Conservation (phyloP, 805 yeast species). For the Ogataea nakhonphanomensis region DNA sequence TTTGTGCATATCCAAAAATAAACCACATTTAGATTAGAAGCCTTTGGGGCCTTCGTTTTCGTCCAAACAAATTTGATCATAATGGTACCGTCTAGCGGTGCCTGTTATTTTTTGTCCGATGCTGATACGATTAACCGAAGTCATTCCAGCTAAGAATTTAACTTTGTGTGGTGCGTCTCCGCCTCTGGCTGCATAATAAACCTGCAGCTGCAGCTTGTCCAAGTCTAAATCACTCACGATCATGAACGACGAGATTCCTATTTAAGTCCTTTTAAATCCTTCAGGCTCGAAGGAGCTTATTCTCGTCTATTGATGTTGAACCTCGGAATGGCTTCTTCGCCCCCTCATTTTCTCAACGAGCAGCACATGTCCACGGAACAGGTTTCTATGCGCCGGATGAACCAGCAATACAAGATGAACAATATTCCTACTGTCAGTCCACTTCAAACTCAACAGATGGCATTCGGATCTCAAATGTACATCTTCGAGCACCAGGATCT, state of each 20-base stretch:
- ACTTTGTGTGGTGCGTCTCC: not conserved
- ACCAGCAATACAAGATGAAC: not conserved
- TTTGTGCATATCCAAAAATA: too few species aligned
- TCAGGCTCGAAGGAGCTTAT: not conserved
- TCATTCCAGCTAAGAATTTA: too few species aligned
- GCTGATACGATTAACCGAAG: too few species aligned
- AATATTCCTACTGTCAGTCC: not conserved
- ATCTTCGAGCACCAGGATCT: not conserved
- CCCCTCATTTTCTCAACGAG: not conserved
- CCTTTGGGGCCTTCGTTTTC: too few species aligned
- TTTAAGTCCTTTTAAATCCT: not conserved
- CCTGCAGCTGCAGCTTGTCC: too few species aligned
- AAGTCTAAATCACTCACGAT: too few species aligned
- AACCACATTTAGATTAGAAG: too few species aligned
- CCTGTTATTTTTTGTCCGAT: too few species aligned
- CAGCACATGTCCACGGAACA: not conserved
- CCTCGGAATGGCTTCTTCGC: slow-evolving; percentile 1
- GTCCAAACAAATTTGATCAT: too few species aligned
- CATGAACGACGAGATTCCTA: too few species aligned
- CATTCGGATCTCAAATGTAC: not conserved
- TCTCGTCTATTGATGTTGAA: slow-evolving; percentile 1
- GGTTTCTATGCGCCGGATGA: not conserved
- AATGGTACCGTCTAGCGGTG: too few species aligned
- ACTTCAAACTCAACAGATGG: not conserved
- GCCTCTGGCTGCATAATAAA: slow-evolving; percentile 1